Evolutionary conservation across 129 eudicot species (phyloP), one percentile per base, ranked within the genome.

Genomic region (Ambrosia artemisiifolia): DNA sequence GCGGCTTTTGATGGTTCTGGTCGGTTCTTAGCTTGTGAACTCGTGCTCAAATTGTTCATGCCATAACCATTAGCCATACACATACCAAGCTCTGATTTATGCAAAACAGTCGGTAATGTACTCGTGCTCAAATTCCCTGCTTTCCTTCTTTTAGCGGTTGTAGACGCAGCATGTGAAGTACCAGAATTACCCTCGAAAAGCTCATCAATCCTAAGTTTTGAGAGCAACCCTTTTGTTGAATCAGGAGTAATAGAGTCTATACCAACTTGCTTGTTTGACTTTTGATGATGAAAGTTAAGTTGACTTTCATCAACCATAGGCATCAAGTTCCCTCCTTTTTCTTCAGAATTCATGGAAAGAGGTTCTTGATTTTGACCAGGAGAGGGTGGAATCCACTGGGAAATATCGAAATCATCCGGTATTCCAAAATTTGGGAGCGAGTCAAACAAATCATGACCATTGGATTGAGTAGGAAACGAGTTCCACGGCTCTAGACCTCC

Each of bases 151-250:
- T 85, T 87, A 11, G 67, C 46, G 1, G 83, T 55, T 11, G 85
- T 62, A 1, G 88, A 81, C 24, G 82, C 71, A 10, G 90, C 69
- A 35, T 72, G 80, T 18, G 83, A 74, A 72, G 77, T 76, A 73
- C 85, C 79, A 40, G 85, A 66, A 42, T 54, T 67, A 54, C 82
- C 89, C 65, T 82, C 87, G 49, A 89, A 81, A 67, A 83, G 76
- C 83, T 80, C 86, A 32, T 83, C 82, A 30, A 89, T 86, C 33
- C 96, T 92, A 69, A 87, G 78, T 76, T 87, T 81, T 49, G 98
- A 89, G 85, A 93, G 89, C 55, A 93, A 78, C 32, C 83, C 85
- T 62, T 87, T 85, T 34, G 75, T 70, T 4, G n/a, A n/a, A n/a
- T n/a, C n/a, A n/a, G n/a, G n/a, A n/a, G n/a, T n/a, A n/a, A n/a